These are phyloP conservation scores for Trichoderma hamatum DNA, from an alignment of 2,329 filamentous ascomycete genomes.

Conservation along the genomic window DNA sequence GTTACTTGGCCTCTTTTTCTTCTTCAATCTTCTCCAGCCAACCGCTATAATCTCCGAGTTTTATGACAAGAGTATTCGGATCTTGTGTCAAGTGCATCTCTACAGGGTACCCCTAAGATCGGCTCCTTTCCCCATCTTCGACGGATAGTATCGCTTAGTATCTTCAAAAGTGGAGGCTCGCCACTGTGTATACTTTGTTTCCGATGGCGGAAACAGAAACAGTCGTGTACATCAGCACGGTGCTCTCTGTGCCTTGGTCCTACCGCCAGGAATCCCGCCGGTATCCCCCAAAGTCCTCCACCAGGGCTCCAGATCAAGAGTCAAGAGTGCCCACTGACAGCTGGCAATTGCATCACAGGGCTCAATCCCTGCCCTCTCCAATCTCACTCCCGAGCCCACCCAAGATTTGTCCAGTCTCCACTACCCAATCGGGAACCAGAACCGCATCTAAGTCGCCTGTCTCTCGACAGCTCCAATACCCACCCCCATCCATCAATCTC, in stretches of 20 bases:
- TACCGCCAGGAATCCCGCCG: neutral
- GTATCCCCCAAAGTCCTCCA: neutral
- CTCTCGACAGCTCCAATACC: constrained; percentile 15
- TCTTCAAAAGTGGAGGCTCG: neutral
- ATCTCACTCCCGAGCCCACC: constrained; percentile 22
- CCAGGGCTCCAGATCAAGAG: neutral
- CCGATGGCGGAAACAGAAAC: neutral
- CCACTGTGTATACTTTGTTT: neutral
- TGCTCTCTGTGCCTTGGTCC: neutral
- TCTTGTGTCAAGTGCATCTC: neutral
- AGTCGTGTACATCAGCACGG: neutral
- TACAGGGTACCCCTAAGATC: neutral
- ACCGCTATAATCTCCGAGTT: neutral
- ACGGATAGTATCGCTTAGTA: neutral
- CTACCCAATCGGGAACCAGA: constrained; percentile 20
- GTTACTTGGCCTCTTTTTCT: neutral
- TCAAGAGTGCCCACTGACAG: constrained; percentile 26
- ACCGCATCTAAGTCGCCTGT: constrained; percentile 27
- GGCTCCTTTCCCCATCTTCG: neutral
- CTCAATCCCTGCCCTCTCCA: constrained; percentile 18
- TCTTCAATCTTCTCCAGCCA: neutral
- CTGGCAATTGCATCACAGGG: constrained; percentile 26
- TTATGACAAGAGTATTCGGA: neutral
- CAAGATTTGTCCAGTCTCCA: neutral
- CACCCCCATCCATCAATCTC: constrained; percentile 2